Evolutionary conservation across 257 asterid species (phyloP).

Genomic region (Forsythia viridissima): DNA sequence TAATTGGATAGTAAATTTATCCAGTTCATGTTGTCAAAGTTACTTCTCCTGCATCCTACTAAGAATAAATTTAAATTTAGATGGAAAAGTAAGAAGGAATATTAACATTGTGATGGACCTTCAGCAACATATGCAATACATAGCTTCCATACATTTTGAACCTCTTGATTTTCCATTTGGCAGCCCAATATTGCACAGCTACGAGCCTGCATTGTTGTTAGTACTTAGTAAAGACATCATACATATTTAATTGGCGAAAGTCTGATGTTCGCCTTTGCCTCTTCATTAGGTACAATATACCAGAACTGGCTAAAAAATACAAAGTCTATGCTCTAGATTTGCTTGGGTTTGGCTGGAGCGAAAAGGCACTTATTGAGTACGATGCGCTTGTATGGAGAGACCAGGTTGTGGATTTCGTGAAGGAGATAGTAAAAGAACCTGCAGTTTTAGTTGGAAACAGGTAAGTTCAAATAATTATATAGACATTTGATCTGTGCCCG

Average conservation of each 20-base stretch:
- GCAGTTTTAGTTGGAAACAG: slow-evolving; percentile 95
- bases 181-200: neutral
- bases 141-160: neutral
- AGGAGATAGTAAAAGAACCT: slow-evolving; percentile 82
- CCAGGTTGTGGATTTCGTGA: slow-evolving; percentile 83
- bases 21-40: neutral
- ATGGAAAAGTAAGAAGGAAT: no score
- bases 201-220: neutral
- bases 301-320: slow-evolving; percentile 79
- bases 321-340: slow-evolving; percentile 91
- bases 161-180: slow-evolving; percentile 4
- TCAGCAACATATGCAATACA: neutral
- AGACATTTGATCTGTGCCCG: neutral
- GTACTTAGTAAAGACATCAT: neutral
- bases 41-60: neutral
- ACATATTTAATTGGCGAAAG: neutral
- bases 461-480: neutral
- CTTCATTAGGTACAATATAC: slow-evolving; percentile 73
- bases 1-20: neutral
- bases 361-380: slow-evolving; percentile 86
- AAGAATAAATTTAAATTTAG: neutral
- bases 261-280: neutral
- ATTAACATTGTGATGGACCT: neutral
- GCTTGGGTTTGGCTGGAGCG: slow-evolving; percentile 99
- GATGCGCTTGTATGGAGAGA: slow-evolving; percentile 94